Base-by-base conservation (phyloP, 2,329 filamentous ascomycete genomes). In the Beauveria brongniartii region DNA sequence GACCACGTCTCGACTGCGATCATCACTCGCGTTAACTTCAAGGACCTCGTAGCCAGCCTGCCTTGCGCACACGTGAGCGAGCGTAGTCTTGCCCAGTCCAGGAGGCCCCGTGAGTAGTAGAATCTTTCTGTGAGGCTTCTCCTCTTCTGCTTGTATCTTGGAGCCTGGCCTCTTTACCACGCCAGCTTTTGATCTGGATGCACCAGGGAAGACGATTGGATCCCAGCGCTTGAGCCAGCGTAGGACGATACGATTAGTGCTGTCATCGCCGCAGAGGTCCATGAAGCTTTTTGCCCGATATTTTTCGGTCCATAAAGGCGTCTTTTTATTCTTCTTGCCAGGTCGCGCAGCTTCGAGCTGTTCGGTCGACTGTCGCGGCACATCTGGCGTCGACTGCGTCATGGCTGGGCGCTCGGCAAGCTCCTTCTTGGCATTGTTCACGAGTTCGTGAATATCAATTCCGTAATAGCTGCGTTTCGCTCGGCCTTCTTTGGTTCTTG, bases 21-120 rank as follows among this genome's bases (percentile, higher is more conserved):
- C 95, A 70, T 99, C 94, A 68, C 93, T 97, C 9, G 95, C 94
- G 68, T 99, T 99, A 75, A 99, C 96, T 72, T 99, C 94, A 70
- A 97, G 83, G 1, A 96, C 90, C 69, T 97, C 94, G 68, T 99
- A 99, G 0, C 94, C 94, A 5, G 94, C 94, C 74, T 99, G 94
- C 66, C 82, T 87, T 0, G 95, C 95, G 71, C 94, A 97, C 0
- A 99, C 94, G 73, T 99, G 94, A 1, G 94, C 94, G 53, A 99
- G 74, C 0, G 94, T 99, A 0, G 94, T 99, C 77, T 99, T 99
- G 30, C 94, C 94, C 12, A 99, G 78, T 2, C 94, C 94, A 0
- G 94, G 94, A 0, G 94, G 92, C 0, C 94, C 95, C 1, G 93
- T 92, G 18, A 99, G 78, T 69, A 99, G 82, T 12, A 99, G 75